phyloP scores from a whole-genome alignment of 2,329 filamentous ascomycete genomes.

The Colletotrichum gigasporum region DNA sequence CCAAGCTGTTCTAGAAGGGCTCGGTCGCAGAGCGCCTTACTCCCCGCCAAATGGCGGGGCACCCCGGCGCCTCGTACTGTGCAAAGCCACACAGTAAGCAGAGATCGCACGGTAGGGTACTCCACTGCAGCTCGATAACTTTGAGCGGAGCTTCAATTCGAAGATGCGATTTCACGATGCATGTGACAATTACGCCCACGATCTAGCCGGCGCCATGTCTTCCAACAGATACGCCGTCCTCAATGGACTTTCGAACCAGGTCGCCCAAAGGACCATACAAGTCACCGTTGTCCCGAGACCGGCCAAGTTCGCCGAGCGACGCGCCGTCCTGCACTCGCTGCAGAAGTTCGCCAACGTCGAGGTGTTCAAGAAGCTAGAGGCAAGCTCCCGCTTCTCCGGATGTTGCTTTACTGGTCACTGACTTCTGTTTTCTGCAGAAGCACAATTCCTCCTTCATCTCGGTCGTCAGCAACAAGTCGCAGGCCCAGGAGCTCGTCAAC shows the following conservation, averaged over 20 bases:
- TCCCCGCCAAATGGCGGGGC: conserved; percentile 31
- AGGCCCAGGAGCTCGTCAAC: conserved; percentile 50
- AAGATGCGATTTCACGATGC: background rate
- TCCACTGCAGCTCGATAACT: conserved; percentile 25
- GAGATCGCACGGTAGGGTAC: background rate
- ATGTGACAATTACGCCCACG: background rate
- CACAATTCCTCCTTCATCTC: conserved; percentile 60
- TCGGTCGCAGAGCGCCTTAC: background rate
- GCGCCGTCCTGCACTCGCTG: conserved; percentile 62
- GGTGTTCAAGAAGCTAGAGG: conserved; percentile 59
- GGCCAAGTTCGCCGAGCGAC: conserved; percentile 61
- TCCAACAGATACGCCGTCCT: conserved; percentile 14
- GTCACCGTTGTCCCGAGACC: conserved; percentile 62
- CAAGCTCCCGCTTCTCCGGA: conserved; percentile 28
- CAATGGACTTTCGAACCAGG: conserved; percentile 15
- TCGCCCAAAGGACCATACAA: conserved; percentile 51
- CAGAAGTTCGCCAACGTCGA: conserved; percentile 60
- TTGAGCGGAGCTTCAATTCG: conserved; percentile 1
- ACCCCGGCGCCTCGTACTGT: background rate
- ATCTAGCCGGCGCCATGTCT: conserved; percentile 8
- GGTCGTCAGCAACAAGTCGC: conserved; percentile 51
- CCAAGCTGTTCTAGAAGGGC: conserved; percentile 32
- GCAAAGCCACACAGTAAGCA: too few species aligned
- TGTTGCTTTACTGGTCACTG: background rate
- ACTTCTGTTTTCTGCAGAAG: conserved; percentile 43